Evolutionary conservation across 23 red algal genomes (phyloP), one percentile per base, ranked within the genome.

Genomic region (Porphyridium purpureum): DNA sequence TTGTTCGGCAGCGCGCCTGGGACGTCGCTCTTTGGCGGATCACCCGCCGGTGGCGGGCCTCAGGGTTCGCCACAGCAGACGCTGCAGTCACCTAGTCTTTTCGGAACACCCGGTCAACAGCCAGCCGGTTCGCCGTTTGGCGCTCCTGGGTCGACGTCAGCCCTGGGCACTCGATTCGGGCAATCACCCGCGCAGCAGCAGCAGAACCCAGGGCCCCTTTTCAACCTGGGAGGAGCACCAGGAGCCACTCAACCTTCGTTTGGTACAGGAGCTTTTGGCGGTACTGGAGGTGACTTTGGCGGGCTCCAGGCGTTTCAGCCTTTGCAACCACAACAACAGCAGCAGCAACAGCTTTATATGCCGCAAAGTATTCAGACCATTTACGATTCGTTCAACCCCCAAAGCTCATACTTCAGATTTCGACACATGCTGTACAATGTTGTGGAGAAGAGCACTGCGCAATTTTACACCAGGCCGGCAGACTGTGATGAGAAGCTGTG

Each of bases 391-490:
- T 44, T 44, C 17, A 17, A 44, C 17, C 38, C 38, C 11, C 11
- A 44, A 11, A 17, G 38, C 11, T 17, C 38, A 17, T 44, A 44
- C 17, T 44, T 44, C 17, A 44, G 38, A 17, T 44, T 44, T 44
- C 38, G 38, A 44, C 38, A 44, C 17, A 44, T 44, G 38, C 17
- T 44, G 38, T 44, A 44, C 38, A 44, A 44, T 17, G 38, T 44
- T 17, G 38, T 44, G 17, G 38, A 44, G 11, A 11, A 11, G 11
- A 44, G 38, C 11, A 17, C 11, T 44, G 17, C 17, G 11, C 38
- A 11, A 44, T 11, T 11, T 11, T 44, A 11, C 17, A 17, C 11
- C 11, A 44, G 17, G 38, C 38, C 38, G 17, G 11, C 38, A 44
- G 38, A 17, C 17, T 11, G 11, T 44, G 38, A 44, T 44, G 38